phyloP scores from a whole-genome alignment of 2,329 filamentous ascomycete genomes.

The Triangularia setosa region DNA sequence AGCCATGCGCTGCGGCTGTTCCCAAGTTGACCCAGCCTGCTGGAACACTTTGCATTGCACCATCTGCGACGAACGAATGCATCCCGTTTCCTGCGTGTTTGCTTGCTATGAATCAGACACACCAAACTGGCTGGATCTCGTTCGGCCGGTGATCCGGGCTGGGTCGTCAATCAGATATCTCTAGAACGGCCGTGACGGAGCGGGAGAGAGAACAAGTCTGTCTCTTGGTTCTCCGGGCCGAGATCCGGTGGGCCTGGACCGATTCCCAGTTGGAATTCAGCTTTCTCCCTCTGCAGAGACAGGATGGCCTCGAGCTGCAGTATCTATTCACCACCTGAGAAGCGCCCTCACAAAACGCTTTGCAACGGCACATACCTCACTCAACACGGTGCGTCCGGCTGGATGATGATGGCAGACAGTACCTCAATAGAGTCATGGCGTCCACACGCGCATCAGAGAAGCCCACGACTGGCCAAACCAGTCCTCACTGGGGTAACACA shows the following conservation, averaged over 20 bases:
- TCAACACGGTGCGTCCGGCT: background rate
- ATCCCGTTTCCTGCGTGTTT: background rate
- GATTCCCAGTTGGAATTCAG: background rate
- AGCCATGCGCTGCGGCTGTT: constrained; percentile 1
- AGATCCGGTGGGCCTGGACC: background rate
- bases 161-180: background rate
- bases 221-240: background rate
- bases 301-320: background rate
- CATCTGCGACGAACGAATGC: background rate
- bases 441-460: background rate
- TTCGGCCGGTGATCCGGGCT: background rate
- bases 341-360: background rate
- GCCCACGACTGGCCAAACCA: background rate
- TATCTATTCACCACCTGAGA: background rate
- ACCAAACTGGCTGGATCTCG: background rate
- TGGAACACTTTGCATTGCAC: background rate
- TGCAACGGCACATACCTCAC: background rate
- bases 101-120: background rate
- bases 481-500: constrained; percentile 13
- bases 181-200: background rate
- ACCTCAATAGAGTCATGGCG: background rate
- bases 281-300: background rate
- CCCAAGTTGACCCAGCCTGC: background rate
- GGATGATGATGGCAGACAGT: background rate
- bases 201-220: background rate